Base-by-base conservation (phyloP, 2,329 filamentous ascomycete species). In the Epichloe baconii region DNA sequence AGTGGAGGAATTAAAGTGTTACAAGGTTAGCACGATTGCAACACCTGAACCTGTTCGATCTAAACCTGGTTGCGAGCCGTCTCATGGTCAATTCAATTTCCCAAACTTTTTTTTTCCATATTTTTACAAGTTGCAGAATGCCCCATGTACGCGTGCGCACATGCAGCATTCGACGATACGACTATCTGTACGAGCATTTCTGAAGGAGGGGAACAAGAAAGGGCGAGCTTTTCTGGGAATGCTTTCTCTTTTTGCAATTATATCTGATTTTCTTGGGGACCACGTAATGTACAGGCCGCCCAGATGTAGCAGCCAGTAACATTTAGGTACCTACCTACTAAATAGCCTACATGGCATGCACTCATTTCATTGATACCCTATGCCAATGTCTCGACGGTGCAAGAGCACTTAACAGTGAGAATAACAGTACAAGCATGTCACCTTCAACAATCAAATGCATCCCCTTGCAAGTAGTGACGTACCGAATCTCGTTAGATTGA, bases 1-100 rank as follows among this genome's bases (percentile, higher is more conserved):
- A 74, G 53, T 76, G 73, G 73, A 62, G 66, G 23, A 68, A 71
- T 50, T 71, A 59, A 59, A 54, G 21, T 10, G 35, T 6, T 15
- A 8, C 37, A 31, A 31, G 31, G 3, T 31, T 31, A 31, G 31
- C 31, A 31, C 10, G 31, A 31, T 11, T 31, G 31, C 31, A 11
- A 31, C 31, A 10, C 31, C 31, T 11, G 10, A 31, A 31, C 10
- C 31, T 31, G 31, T 31, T 31, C 31, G 7, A 31, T 31, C 31
- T 4, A 31, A 31, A 31, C 4, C 3, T 31, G 31, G 31, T 10
- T 31, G 10, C 3, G 31, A 31, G 31, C 31, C 3, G 31, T 31
- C 31, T 31, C 31, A n/a, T 38, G 12, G 14, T 38, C 36, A 38
- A 38, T 11, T 31, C 31, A 31, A 31, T 11, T 10, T 31, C 10